These are phyloP conservation scores for Penicillium sp. DNA, from an alignment of 2,329 filamentous ascomycete species.

Conservation along the genomic window DNA sequence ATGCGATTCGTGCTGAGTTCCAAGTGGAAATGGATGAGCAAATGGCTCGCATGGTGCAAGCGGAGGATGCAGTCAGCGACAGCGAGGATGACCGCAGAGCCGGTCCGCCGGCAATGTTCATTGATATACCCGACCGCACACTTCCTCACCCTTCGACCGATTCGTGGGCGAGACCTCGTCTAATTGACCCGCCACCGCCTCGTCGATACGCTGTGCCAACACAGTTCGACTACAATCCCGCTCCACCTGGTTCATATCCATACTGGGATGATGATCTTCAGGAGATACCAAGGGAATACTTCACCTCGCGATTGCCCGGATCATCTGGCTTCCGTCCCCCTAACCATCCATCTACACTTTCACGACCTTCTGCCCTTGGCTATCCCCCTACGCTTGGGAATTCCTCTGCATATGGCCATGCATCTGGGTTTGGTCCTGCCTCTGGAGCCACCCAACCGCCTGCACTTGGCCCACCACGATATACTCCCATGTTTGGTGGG, in stretches of 20 bases:
- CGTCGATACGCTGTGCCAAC: constrained; percentile 1
- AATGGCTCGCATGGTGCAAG: constrained; percentile 41
- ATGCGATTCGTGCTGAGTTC: constrained; percentile 9
- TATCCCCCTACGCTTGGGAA: too few relatives aligned
- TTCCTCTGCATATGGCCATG: too few relatives aligned
- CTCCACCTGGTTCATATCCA: background rate
- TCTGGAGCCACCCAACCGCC: background rate
- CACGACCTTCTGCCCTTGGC: too few relatives aligned
- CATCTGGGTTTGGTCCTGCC: background rate
- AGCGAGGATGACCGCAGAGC: constrained; percentile 1
- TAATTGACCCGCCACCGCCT: background rate
- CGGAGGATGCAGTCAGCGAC: constrained; percentile 15
- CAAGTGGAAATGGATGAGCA: constrained; percentile 35
- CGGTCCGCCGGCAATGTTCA: background rate
- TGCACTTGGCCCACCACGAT: background rate
- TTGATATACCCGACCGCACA: constrained; percentile 13
- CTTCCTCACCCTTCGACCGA: background rate
- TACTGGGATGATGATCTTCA: constrained; percentile 33
- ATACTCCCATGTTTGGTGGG: background rate
- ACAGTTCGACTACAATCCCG: background rate
- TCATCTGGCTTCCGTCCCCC: background rate
- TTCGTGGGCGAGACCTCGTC: background rate
- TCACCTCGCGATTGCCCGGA: constrained; percentile 6
- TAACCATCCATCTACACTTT: too few relatives aligned
- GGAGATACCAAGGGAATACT: constrained; percentile 31